Percentiles rank a stretch among this genome's conserved stretches.
Evolutionary conservation across 768 basidiomycete species (phyloP).

Genomic region (Suillus spraguei): DNA sequence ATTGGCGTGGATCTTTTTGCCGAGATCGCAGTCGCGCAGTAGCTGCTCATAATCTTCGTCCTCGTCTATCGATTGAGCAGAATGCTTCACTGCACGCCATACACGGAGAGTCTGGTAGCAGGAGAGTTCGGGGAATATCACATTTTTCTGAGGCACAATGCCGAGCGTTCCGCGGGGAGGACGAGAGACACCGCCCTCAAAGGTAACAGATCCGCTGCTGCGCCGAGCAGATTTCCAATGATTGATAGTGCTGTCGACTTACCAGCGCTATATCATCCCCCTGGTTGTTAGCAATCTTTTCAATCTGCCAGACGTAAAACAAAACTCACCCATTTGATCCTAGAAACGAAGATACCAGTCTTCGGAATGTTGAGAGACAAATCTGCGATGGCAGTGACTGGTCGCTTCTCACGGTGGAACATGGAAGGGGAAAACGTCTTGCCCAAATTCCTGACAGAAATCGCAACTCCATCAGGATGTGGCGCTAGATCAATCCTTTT

Average conservation of each 20-base stretch:
- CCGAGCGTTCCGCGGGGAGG: slow-evolving; percentile 70
- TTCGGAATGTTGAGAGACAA: slow-evolving; percentile 72
- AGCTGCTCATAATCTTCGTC: slow-evolving; percentile 67
- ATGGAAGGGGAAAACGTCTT: slow-evolving; percentile 58
- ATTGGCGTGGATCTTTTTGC: slow-evolving; percentile 66
- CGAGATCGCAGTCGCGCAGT: slow-evolving; percentile 71
- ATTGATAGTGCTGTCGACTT: slow-evolving; percentile 76
- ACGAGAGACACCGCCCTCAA: slow-evolving; percentile 51
- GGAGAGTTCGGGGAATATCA: slow-evolving; percentile 74
- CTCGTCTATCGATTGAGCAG: slow-evolving; percentile 37
- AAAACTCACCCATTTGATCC: slow-evolving; percentile 66
- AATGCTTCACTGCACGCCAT: slow-evolving; percentile 74
- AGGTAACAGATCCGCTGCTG: slow-evolving; percentile 58
- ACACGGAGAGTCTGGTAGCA: slow-evolving; percentile 74
- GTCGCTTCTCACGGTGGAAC: slow-evolving; percentile 47
- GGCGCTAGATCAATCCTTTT: slow-evolving; percentile 22
- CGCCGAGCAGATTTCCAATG: slow-evolving; percentile 61
- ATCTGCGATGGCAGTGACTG: slow-evolving; percentile 64
- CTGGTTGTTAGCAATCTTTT: neutral
- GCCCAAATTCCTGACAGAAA: slow-evolving; percentile 60
- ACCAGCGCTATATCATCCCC: slow-evolving; percentile 54
- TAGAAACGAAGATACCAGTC: slow-evolving; percentile 76
- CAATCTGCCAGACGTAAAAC: neutral
- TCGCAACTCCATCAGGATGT: slow-evolving; percentile 48
- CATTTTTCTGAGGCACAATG: slow-evolving; percentile 84